Conservation (phyloP, 129 eudicot genomes). For the Lactuca saligna region DNA sequence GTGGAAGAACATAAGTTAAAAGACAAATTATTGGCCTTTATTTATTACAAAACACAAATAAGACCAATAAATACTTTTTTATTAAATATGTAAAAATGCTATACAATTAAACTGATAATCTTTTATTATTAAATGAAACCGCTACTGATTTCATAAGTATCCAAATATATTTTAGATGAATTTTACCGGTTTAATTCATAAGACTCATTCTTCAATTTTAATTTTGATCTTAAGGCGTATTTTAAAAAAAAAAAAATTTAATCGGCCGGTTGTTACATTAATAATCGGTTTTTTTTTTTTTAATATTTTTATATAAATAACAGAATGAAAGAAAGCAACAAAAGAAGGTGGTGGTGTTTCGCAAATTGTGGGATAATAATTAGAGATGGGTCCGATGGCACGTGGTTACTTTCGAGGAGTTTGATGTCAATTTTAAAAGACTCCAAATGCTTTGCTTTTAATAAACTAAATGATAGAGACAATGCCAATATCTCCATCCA, state of each 20-base stretch:
- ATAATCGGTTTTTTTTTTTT: no score
- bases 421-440: conserved; percentile 17
- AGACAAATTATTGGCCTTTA: no score
- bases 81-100: no score
- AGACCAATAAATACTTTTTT: no score
- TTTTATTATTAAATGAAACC: no score
- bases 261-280: background rate
- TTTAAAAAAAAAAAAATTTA: no score
- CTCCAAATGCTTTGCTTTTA: conserved; percentile 19
- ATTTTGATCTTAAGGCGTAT: no score
- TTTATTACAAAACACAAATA: no score
- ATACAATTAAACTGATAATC: background rate
- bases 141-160: background rate
- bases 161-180: no score
- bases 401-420: conserved; percentile 25
- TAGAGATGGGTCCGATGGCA: conserved; percentile 25
- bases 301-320: background rate
- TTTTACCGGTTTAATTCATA: no score
- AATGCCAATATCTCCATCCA: conserved; percentile 17
- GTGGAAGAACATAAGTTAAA: no score
- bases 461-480: conserved; percentile 11
- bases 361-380: conserved; percentile 11
- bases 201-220: no score
- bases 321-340: background rate
- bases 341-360: conserved; percentile 24